Evolutionary conservation across 345 rosid species (phyloP).

Genomic region (Erysimum cheiranthoides): DNA sequence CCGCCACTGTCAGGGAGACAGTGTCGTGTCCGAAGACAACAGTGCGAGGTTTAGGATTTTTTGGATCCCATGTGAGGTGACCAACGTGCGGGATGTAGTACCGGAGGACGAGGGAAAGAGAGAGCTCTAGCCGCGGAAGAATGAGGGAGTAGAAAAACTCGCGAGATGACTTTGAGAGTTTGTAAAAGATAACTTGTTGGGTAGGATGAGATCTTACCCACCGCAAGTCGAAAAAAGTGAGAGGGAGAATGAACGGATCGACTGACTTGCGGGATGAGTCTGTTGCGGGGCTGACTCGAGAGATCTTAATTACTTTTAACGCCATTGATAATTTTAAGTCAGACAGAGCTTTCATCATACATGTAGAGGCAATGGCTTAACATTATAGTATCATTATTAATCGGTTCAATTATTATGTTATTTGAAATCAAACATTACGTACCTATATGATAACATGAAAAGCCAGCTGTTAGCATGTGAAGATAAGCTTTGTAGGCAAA

Average conservation of each 20-base stretch:
- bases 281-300: neutral
- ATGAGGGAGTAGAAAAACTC: conserved; percentile 30
- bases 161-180: conserved; percentile 14
- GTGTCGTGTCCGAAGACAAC: conserved; percentile 31
- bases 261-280: neutral
- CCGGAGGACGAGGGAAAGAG: conserved; percentile 45
- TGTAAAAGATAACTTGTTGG: neutral
- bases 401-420: too few relatives aligned
- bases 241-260: neutral
- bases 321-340: too few relatives aligned
- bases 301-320: too few relatives aligned
- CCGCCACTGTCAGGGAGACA: conserved; percentile 44
- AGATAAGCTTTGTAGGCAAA: neutral
- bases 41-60: conserved; percentile 37
- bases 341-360: too few relatives aligned
- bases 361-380: neutral
- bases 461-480: conserved; percentile 4
- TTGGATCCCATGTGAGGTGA: conserved; percentile 40
- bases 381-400: too few relatives aligned
- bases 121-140: conserved; percentile 46
- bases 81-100: conserved; percentile 53
- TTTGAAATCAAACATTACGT: too few relatives aligned
- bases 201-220: neutral
- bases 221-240: neutral
- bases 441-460: too few relatives aligned